Evolutionary conservation across 2,329 filamentous ascomycete species (phyloP).

Genomic region (Phoma sp.): DNA sequence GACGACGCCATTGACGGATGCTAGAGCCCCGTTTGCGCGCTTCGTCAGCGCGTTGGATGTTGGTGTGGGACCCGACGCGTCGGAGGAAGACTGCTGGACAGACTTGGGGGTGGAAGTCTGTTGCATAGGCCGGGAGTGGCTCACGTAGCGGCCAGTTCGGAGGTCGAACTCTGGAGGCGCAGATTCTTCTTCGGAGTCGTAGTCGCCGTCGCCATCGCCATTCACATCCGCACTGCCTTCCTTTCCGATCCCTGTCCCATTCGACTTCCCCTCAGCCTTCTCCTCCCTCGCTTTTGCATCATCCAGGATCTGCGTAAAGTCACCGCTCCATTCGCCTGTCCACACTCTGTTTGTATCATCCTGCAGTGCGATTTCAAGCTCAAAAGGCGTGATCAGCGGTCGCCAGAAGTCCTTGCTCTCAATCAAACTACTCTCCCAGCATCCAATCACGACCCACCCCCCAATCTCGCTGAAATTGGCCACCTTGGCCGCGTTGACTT

Average conservation of each 20-base stretch:
- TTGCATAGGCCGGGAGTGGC: constrained; percentile 75
- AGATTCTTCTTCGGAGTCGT: constrained; percentile 74
- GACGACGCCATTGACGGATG: constrained; percentile 82
- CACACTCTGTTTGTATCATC: constrained; percentile 80
- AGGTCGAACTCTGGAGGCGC: constrained; percentile 89
- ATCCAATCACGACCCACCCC: constrained; percentile 96
- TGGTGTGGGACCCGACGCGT: constrained; percentile 8
- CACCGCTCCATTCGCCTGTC: constrained; percentile 88
- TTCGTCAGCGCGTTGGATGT: constrained; percentile 66
- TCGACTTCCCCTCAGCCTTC: constrained; percentile 68
- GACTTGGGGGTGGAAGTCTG: constrained; percentile 29
- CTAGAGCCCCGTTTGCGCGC: constrained; percentile 73
- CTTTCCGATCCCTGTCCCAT: neutral
- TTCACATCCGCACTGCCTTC: constrained; percentile 19
- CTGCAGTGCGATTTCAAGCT: constrained; percentile 79
- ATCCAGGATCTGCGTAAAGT: constrained; percentile 75
- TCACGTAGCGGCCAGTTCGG: constrained; percentile 83
- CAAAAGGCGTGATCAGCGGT: constrained; percentile 93
- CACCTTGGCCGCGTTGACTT: constrained; percentile 92
- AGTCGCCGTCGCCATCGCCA: constrained; percentile 53
- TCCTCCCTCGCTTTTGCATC: constrained; percentile 1
- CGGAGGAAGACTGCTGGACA: constrained; percentile 15
- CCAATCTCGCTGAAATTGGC: constrained; percentile 96
- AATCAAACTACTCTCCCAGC: constrained; percentile 94
- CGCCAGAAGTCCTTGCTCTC: constrained; percentile 89